Base-by-base conservation (phyloP, 1,284 basidiomycete species). In the Ceratobasidium sp. region DNA sequence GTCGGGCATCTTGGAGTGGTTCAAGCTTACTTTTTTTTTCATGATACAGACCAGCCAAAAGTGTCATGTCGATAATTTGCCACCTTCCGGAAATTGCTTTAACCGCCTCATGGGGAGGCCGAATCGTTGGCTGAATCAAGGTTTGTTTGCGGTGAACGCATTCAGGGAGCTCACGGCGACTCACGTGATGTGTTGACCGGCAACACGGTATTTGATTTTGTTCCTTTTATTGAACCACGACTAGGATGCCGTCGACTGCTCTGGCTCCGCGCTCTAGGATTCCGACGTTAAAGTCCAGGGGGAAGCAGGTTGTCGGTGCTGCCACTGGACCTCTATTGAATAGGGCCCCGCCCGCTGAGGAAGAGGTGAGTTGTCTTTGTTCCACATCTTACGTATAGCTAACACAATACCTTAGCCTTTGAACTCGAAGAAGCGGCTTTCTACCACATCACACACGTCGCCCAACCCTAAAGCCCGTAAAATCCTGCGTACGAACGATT, bases 381-480 rank as follows among this genome's bases (percentile, higher is more conserved):
- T 32, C 8, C 8, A 13, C 59, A 22, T 40, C 37, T 62, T 32
- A 59, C 19, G 29, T n/a, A 1, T 19, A 19, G 19, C 32, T 22
- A 62, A 32, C 19, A 8, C 17, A 15, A 11, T 25, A 17, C 17
- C 22, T 19, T 43, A 62, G 59, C 37, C 59, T 22, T 17, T 43
- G 17, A 43, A 25, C n/a, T 19, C 59, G 17, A 43, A 62, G n/a
- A 62, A 62, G 59, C 59, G 59, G 37, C 34, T 62, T 43, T 34
- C 37, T 9, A 40, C 17, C 22, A 70, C 52, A 4, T 19, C 25
- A 43, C 22, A 32, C 43, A 17, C 44, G 11, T 73, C 70, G 1
- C 70, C 70, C 32, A 73, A 73, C 22, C 70, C 70, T 40, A 73
- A 62, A 62, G 57, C 56, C 17, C 70, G 70, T 11, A 73, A 73